Conservation (phyloP, 768 basidiomycete genomes). For the Russula lepida region DNA sequence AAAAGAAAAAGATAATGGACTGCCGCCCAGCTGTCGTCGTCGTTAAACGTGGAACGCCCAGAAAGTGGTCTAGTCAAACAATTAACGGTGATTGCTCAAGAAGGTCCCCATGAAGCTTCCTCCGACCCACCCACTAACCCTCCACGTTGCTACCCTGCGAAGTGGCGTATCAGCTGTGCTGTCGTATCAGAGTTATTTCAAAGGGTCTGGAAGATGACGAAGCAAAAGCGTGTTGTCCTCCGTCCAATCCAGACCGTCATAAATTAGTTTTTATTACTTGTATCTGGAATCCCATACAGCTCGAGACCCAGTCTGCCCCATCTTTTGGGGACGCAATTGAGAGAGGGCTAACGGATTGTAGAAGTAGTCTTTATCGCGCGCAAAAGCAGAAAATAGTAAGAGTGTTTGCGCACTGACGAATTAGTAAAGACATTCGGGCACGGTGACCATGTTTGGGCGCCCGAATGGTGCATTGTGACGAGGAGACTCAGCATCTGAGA, state of each 20-base stretch:
- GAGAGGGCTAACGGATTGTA: neutral
- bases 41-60: constrained; percentile 10
- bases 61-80: neutral
- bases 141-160: neutral
- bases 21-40: neutral
- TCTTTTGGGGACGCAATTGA: neutral
- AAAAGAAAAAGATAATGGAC: neutral
- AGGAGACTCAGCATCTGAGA: constrained; percentile 4
- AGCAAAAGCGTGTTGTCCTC: neutral
- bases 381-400: neutral
- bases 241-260: neutral
- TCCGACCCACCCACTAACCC: neutral
- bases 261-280: neutral
- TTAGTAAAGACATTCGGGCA: neutral
- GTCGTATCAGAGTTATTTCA: neutral
- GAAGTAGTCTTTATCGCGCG: neutral
- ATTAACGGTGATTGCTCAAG: neutral
- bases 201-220: constrained; percentile 14
- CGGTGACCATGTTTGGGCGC: neutral
- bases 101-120: neutral
- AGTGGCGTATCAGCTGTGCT: constrained; percentile 6
- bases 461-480: neutral
- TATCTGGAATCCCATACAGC: neutral
- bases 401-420: neutral
- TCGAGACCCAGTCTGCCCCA: neutral